Evolutionary conservation across 2,329 filamentous ascomycete genomes (phyloP).

Genomic region (Sclerotinia spermophila): DNA sequence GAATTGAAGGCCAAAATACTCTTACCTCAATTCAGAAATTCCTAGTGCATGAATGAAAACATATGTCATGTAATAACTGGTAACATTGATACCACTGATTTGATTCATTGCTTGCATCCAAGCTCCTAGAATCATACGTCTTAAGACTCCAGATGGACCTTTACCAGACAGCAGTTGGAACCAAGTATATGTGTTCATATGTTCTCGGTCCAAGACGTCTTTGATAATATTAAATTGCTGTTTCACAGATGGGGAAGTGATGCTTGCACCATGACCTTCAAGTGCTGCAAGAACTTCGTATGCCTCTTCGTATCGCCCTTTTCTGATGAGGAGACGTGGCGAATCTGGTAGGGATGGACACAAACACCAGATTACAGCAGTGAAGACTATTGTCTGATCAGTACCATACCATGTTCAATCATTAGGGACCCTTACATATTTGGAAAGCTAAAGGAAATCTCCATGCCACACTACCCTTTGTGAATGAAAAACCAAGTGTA

Average conservation of each 20-base stretch:
- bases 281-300: conserved; percentile 44
- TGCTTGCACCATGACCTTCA: conserved; percentile 12
- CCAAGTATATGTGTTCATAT: conserved; percentile 39
- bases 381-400: conserved; percentile 47
- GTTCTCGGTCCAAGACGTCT: conserved; percentile 42
- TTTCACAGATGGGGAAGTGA: conserved; percentile 44
- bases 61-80: conserved; percentile 40
- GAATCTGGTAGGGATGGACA: conserved; percentile 53
- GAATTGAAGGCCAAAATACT: not conserved
- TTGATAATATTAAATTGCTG: conserved; percentile 47
- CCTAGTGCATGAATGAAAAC: conserved; percentile 44
- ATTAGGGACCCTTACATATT: conserved; percentile 24
- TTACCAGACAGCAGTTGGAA: conserved; percentile 36
- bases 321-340: conserved; percentile 46
- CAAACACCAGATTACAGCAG: conserved; percentile 53
- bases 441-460: conserved; percentile 60
- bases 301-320: conserved; percentile 44
- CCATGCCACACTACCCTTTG: conserved; percentile 47
- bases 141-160: conserved; percentile 50
- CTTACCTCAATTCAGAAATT: conserved; percentile 31
- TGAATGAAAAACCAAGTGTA: conserved; percentile 55
- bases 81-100: conserved; percentile 43
- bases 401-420: too few relatives aligned
- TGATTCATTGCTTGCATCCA: conserved; percentile 52
- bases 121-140: conserved; percentile 49